phyloP scores from a whole-genome alignment of 495 filamentous ascomycete species.

The Trichoderma reesei region DNA sequence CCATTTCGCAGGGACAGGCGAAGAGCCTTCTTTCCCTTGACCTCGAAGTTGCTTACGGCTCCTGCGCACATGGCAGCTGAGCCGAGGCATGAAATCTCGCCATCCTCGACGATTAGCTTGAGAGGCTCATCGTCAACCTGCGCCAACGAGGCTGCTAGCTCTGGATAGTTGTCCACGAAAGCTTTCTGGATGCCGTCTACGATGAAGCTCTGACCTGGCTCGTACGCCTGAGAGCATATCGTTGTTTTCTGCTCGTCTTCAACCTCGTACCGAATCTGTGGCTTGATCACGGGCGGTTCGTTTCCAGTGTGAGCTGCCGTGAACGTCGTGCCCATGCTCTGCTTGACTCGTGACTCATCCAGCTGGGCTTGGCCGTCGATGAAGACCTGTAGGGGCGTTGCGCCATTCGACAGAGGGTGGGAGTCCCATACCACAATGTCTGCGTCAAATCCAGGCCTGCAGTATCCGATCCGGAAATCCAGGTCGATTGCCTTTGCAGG shows the following conservation, averaged over 20 bases:
- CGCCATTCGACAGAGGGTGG: slow-evolving; percentile 41
- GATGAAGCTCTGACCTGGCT: slow-evolving; percentile 16
- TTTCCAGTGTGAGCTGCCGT: slow-evolving; percentile 17
- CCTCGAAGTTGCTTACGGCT: slow-evolving; percentile 9
- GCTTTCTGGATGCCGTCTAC: slow-evolving; percentile 25
- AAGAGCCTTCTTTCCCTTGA: slow-evolving; percentile 11
- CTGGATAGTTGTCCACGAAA: slow-evolving; percentile 16
- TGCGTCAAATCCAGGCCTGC: slow-evolving; percentile 41
- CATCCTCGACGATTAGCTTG: slow-evolving; percentile 28
- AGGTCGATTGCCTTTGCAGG: slow-evolving; percentile 40
- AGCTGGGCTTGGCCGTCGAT: slow-evolving; percentile 37
- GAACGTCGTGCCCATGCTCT: slow-evolving; percentile 16
- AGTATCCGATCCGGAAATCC: slow-evolving; percentile 36
- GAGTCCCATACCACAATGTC: slow-evolving; percentile 48
- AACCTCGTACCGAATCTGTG: not conserved
- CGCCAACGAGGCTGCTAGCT: not conserved
- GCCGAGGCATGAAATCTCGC: slow-evolving; percentile 31
- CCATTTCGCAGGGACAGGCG: slow-evolving; percentile 33
- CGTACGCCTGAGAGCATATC: not conserved
- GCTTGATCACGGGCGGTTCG: not conserved
- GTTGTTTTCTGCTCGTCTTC: not conserved
- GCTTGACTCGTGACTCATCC: slow-evolving; percentile 18
- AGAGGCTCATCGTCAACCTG: slow-evolving; percentile 14
- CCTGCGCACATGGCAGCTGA: slow-evolving; percentile 11
- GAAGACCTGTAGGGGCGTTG: slow-evolving; percentile 44